phyloP scores from a whole-genome alignment of 345 rosid species.

The Pseudoturritis turrita region DNA sequence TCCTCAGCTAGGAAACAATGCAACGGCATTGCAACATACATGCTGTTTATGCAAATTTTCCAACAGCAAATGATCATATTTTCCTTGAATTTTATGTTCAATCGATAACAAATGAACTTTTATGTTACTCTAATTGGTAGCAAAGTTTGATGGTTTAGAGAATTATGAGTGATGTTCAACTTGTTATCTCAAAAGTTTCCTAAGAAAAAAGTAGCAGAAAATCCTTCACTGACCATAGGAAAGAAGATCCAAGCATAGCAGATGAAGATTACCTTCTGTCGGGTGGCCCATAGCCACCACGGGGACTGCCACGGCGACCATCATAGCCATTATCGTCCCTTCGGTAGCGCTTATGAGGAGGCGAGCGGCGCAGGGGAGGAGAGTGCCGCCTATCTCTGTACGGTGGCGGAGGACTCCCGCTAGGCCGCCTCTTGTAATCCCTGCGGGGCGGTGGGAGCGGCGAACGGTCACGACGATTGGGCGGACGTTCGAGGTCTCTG shows the following conservation, averaged over 20 bases:
- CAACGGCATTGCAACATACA: too few relatives aligned
- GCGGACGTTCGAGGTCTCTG: conserved; percentile 55
- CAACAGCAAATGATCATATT: too few relatives aligned
- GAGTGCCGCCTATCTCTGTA: conserved; percentile 75
- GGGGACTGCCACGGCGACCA: conserved; percentile 78
- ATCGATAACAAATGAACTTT: too few relatives aligned
- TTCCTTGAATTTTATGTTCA: too few relatives aligned
- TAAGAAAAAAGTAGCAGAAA: too few relatives aligned
- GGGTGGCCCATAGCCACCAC: conserved; percentile 73
- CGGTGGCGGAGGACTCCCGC: conserved; percentile 69
- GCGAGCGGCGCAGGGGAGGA: conserved; percentile 70
- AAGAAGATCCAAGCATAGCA: not conserved
- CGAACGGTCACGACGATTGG: conserved; percentile 69
- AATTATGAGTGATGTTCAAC: too few relatives aligned
- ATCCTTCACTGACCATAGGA: too few relatives aligned
- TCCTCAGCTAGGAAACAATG: not conserved
- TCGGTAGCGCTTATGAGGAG: conserved; percentile 79
- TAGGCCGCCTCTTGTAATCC: conserved; percentile 76
- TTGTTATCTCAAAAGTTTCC: too few relatives aligned
- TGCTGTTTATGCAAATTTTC: too few relatives aligned
- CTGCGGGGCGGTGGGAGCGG: conserved; percentile 61
- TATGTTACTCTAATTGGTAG: too few relatives aligned
- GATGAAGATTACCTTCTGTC: conserved; percentile 60
- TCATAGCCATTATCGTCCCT: conserved; percentile 86
- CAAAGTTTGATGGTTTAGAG: too few relatives aligned